Evolutionary conservation across 768 basidiomycete species (phyloP).

Genomic region (Tephrocybe sp.): DNA sequence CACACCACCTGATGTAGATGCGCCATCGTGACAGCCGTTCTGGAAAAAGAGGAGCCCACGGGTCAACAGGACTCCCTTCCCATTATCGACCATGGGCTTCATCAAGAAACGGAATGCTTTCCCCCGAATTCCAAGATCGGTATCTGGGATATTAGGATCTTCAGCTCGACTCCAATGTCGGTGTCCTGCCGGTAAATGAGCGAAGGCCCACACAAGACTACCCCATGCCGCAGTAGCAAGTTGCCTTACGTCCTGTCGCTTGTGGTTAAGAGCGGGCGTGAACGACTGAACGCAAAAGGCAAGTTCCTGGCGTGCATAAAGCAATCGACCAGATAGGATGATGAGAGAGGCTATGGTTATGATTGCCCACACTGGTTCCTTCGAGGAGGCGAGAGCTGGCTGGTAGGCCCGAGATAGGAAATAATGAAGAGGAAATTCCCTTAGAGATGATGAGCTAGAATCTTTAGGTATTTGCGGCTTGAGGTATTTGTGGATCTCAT

Average conservation of each 20-base stretch:
- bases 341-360: slow-evolving; percentile 43
- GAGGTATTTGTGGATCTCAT: slow-evolving; percentile 25
- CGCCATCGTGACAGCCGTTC: neutral
- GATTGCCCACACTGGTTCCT: slow-evolving; percentile 42
- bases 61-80: slow-evolving; percentile 41
- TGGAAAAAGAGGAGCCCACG: slow-evolving; percentile 31
- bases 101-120: slow-evolving; percentile 39
- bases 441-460: neutral
- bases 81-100: slow-evolving; percentile 40
- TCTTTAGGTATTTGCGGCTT: slow-evolving; percentile 18
- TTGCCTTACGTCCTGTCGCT: slow-evolving; percentile 29
- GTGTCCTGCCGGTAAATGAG: slow-evolving; percentile 18
- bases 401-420: slow-evolving; percentile 27
- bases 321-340: slow-evolving; percentile 38
- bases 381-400: slow-evolving; percentile 18
- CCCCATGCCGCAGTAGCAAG: slow-evolving; percentile 49
- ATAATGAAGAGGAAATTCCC: slow-evolving; percentile 19
- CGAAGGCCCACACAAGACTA: slow-evolving; percentile 55
- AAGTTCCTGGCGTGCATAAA: slow-evolving; percentile 40
- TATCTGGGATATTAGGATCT: slow-evolving; percentile 12
- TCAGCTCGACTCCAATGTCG: slow-evolving; percentile 25
- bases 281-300: slow-evolving; percentile 37
- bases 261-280: slow-evolving; percentile 28
- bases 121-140: slow-evolving; percentile 22
- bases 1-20: slow-evolving; percentile 18